Evolutionary conservation across 495 filamentous ascomycete genomes (phyloP), one percentile per base, ranked within the genome.

Genomic region (Sporormia fimetaria): DNA sequence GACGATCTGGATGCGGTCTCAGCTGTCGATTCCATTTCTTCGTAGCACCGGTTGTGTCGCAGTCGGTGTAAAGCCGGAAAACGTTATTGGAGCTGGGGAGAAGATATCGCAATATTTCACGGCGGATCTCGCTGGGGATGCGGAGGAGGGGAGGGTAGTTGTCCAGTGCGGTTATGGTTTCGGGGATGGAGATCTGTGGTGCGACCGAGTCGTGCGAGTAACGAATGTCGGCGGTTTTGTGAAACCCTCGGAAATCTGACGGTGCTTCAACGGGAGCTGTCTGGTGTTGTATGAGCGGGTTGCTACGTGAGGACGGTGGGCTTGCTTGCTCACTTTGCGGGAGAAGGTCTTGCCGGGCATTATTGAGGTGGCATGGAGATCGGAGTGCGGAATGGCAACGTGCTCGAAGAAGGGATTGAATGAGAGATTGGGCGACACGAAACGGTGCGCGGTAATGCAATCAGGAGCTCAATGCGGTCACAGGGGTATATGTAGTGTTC

Each of bases 31-130:
- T 48, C 34, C 47, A 52, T 26, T 51, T 56, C 40, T 44, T 42
- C 30, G 23, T 47, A 15, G 37, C 37, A 26, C 34, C 42, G 16
- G 32, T 52, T 5, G 49, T 25, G 37, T 56, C 54, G 42, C 45
- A 49, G 31, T 53, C 54, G 37, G 36, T 49, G 45, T 52, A 56
- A 25, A 56, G 37, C 10, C 37, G 41, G 17, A 54, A 50, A 20
- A 29, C 33, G 15, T 41, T 42, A n/a, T 25, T 50, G 11, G 45
- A 42, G 6, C 36, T 42, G 3, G 51, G 51, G 12, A 55, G 18
- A 10, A 55, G 11, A 37, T 51, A 48, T 16, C 43, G 23, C 28
- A 47, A 48, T 17, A 55, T 55, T 26, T 51, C 47, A 16, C 42
- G 42, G 5, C 52, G 52, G 14, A 55, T 43, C 31, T 55, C 52